phyloP scores from a whole-genome alignment of 805 yeast species.

The Pichia scutulata region DNA sequence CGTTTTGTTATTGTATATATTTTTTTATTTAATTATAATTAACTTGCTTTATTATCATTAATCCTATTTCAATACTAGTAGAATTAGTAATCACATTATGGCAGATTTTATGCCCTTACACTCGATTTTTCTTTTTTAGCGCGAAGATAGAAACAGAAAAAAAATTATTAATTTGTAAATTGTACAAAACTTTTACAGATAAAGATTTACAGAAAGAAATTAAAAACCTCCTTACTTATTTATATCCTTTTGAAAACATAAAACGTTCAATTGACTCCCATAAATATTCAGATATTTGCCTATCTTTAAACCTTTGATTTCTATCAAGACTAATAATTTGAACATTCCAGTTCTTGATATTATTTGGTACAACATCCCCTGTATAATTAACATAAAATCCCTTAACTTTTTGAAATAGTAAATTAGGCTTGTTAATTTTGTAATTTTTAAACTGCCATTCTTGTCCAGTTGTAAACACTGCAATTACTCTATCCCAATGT shows the following conservation, averaged over 20 bases:
- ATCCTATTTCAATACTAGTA: background rate
- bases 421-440: slow-evolving; percentile 73
- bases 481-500: slow-evolving; percentile 96
- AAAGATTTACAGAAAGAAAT: too few relatives aligned
- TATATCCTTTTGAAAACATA: slow-evolving; percentile 59
- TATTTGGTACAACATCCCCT: slow-evolving; percentile 73
- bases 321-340: slow-evolving; percentile 71
- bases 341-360: slow-evolving; percentile 84
- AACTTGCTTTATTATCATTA: background rate
- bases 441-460: slow-evolving; percentile 92
- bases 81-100: too few relatives aligned
- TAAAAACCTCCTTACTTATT: too few relatives aligned
- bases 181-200: too few relatives aligned
- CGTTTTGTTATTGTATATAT: background rate
- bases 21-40: background rate
- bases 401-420: slow-evolving; percentile 70
- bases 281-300: slow-evolving; percentile 74
- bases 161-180: too few relatives aligned
- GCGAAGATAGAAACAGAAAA: too few relatives aligned
- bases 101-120: too few relatives aligned
- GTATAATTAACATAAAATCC: slow-evolving; percentile 74
- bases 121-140: too few relatives aligned
- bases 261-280: slow-evolving; percentile 81
- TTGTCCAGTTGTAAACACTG: slow-evolving; percentile 94
- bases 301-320: slow-evolving; percentile 76